phyloP scores from a whole-genome alignment of 2,329 filamentous ascomycete genomes.

The Trichoderma simmonsii region DNA sequence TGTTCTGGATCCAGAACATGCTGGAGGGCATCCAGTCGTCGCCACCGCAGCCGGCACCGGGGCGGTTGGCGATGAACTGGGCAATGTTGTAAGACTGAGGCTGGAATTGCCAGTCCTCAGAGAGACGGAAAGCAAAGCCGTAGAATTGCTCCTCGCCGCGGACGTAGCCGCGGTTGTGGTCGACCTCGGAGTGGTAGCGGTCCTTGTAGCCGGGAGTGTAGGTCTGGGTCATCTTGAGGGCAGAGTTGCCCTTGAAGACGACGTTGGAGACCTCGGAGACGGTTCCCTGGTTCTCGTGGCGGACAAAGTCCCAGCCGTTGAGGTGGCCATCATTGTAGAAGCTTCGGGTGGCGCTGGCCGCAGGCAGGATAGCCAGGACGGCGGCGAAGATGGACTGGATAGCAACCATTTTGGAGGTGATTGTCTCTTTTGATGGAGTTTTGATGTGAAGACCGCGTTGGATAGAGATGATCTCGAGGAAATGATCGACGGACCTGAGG shows the following conservation, averaged over 20 bases:
- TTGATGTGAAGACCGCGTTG: not conserved
- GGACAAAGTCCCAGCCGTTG: conserved; percentile 39
- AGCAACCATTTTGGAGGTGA: conserved; percentile 15
- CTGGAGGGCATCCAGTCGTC: conserved; percentile 48
- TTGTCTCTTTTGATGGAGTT: not conserved
- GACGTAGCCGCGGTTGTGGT: conserved; percentile 42
- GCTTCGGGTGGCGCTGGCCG: conserved; percentile 33
- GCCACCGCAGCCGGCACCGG: conserved; percentile 37
- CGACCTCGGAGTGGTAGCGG: conserved; percentile 49
- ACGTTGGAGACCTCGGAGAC: conserved; percentile 42
- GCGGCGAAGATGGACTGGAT: conserved; percentile 18
- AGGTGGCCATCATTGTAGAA: conserved; percentile 43
- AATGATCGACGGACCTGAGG: not conserved
- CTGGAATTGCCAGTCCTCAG: conserved; percentile 44
- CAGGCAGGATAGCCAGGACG: conserved; percentile 25
- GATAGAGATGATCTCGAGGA: not conserved
- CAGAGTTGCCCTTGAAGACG: conserved; percentile 35
- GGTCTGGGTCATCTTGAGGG: conserved; percentile 46
- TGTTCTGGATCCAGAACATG: conserved; percentile 46
- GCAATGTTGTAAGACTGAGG: conserved; percentile 46
- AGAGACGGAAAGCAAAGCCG: conserved; percentile 50
- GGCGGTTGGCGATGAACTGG: conserved; percentile 51
- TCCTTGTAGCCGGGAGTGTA: conserved; percentile 41
- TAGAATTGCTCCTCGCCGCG: conserved; percentile 46
- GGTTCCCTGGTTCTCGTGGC: conserved; percentile 41